These are phyloP conservation scores for Sordariomycetes sp. DNA, from an alignment of 2,329 filamentous ascomycete species.

Conservation along the genomic window DNA sequence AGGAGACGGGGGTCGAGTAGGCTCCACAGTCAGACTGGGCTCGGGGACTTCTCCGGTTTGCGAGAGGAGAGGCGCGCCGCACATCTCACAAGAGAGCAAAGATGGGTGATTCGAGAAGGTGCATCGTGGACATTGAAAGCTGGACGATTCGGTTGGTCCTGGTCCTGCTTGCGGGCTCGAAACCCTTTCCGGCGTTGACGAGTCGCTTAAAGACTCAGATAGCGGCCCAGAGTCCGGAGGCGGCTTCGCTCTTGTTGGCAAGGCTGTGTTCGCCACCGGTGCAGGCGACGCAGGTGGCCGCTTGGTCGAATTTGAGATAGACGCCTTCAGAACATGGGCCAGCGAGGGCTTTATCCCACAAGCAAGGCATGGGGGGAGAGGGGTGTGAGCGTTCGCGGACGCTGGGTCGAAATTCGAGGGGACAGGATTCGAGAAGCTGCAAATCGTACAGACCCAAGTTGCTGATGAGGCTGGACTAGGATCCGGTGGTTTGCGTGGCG, in stretches of 20 bases:
- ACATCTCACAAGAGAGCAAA: conserved; percentile 80
- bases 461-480: conserved; percentile 47
- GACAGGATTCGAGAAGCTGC: conserved; percentile 86
- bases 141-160: conserved; percentile 15
- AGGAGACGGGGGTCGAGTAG: conserved; percentile 61
- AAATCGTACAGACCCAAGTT: conserved; percentile 95
- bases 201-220: conserved; percentile 6
- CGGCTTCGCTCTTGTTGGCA: conserved; percentile 19
- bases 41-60: conserved; percentile 28
- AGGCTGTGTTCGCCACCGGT: conserved; percentile 9
- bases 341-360: conserved; percentile 91
- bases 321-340: conserved; percentile 74
- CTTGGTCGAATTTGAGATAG: conserved; percentile 65
- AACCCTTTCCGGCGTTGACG: conserved; percentile 1
- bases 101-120: conserved; percentile 93
- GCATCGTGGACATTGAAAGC: conserved; percentile 70
- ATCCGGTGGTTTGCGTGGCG: conserved; percentile 25
- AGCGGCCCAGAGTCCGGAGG: conserved; percentile 4
- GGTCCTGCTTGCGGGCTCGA: conserved; percentile 1
- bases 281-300: conserved; percentile 20
- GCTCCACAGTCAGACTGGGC: conserved; percentile 24
- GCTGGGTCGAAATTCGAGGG: conserved; percentile 89
- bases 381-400: conserved; percentile 69
- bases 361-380: conserved; percentile 76
- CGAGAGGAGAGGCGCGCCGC: conserved; percentile 64